Conservation (phyloP, 768 basidiomycete species). For the Amanita brunnescens region DNA sequence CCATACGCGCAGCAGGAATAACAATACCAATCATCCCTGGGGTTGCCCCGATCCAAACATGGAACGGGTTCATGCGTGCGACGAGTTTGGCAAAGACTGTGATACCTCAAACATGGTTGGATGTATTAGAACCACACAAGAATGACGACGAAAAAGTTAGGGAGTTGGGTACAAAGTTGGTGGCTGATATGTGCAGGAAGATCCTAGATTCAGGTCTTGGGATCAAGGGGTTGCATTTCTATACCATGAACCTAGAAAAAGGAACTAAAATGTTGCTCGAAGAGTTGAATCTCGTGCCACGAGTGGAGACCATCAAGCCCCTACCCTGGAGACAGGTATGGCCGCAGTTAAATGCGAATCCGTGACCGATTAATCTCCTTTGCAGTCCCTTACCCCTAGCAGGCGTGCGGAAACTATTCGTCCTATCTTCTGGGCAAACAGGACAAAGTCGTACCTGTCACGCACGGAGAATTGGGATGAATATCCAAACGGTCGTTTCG, state of each 20-base stretch:
- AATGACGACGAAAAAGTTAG: constrained; percentile 91
- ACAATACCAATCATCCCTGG: constrained; percentile 87
- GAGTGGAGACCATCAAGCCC: constrained; percentile 87
- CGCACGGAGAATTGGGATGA: constrained; percentile 99
- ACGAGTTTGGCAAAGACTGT: constrained; percentile 69
- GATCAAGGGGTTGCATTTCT: constrained; percentile 88
- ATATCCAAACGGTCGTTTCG: constrained; percentile 98
- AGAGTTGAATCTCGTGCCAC: constrained; percentile 81
- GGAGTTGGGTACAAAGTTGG: constrained; percentile 87
- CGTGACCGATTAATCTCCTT: constrained; percentile 10
- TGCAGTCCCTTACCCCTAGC: constrained; percentile 83
- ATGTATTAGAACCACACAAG: constrained; percentile 77
- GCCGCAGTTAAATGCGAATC: constrained; percentile 8
- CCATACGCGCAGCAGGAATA: constrained; percentile 77
- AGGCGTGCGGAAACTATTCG: constrained; percentile 88
- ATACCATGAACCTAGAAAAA: constrained; percentile 96
- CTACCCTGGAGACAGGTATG: constrained; percentile 94
- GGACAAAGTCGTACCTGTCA: constrained; percentile 88
- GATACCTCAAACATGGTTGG: constrained; percentile 70
- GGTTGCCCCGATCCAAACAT: constrained; percentile 93
- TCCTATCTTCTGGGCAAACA: constrained; percentile 99
- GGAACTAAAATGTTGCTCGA: constrained; percentile 93
- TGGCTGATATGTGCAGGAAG: constrained; percentile 87
- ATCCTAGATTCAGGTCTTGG: constrained; percentile 77
- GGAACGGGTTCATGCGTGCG: constrained; percentile 87